Evolutionary conservation across 192 early-diverging fungal species (phyloP), one percentile per base, ranked within the genome.

Genomic region (Spizellomyces sp.): DNA sequence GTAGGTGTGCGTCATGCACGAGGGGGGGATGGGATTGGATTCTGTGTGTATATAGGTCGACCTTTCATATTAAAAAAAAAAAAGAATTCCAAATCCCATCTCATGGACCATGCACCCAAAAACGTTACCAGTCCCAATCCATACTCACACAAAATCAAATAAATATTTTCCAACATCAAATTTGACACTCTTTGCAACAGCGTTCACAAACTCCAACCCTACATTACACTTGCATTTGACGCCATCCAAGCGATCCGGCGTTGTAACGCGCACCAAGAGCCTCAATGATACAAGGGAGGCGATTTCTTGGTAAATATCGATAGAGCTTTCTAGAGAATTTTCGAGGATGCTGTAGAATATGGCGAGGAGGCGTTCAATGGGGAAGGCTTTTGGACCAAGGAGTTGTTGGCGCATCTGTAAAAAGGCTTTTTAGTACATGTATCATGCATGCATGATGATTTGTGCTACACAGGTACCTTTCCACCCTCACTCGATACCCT

Each of bases 291-390:
- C 82, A 52, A 99, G 80, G n/a, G 92, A 89, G 7, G 93, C 87
- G 66, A 99, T 91, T 75, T 90, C 89, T 0, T 77, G 75, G 46
- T 91, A 86, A 15, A 94, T 86, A 73, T 94, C 93, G 6, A 95
- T 84, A 5, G 82, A 87, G 59, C 87, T 85, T 17, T 94, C 92
- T 6, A 92, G 88, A 5, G 87, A 88, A 55, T 83, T 75, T 12
- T 79, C 68, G 22, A 79, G 44, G 54, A 83, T 83, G 71, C 75
- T 92, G 76, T 96, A 94, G 78, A 98, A 98, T 56, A 99, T 98
- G 50, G 97, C 97, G 71, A 96, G 75, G 93, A 99, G 91, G 22
- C 97, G 87, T 70, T 99, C 96, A n/a, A 99, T 81, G 0, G 91
- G 91, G 82, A 99, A 99, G 6, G 89, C 71, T 71, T 92, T 95